phyloP scores from a whole-genome alignment of 2,329 filamentous ascomycete species.

The Ophiostoma sp. region DNA sequence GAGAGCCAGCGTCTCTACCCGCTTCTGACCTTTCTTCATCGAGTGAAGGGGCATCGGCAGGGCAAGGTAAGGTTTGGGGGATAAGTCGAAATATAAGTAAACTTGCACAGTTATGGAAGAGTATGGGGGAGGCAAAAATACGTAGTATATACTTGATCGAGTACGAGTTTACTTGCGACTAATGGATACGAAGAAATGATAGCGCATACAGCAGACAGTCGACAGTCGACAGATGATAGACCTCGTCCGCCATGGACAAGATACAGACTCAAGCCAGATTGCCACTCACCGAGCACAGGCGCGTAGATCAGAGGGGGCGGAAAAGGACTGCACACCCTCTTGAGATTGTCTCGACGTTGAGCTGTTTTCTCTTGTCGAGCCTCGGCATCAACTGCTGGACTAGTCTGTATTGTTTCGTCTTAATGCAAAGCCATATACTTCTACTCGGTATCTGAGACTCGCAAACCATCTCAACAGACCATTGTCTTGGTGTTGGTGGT shows the following conservation, averaged over 20 bases:
- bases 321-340: not conserved
- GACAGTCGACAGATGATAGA: not conserved
- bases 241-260: not conserved
- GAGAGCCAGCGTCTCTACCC: slow-evolving; percentile 25
- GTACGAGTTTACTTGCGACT: not conserved
- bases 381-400: not conserved
- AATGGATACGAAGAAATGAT: not conserved
- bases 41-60: slow-evolving; percentile 26
- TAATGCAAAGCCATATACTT: not conserved
- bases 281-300: not conserved
- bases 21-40: slow-evolving; percentile 27
- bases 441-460: not conserved
- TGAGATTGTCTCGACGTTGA: not conserved
- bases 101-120: slow-evolving; percentile 3
- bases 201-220: not conserved
- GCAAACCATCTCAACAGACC: not conserved
- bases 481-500: not conserved
- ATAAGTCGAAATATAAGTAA: slow-evolving; percentile 1
- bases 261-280: not conserved
- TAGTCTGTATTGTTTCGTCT: not conserved
- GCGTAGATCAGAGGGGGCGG: not conserved
- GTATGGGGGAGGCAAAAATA: slow-evolving; percentile 15
- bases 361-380: not conserved
- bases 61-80: slow-evolving; percentile 6
- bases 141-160: not conserved